Evolutionary conservation across 306 rosid species (phyloP), one percentile per base, ranked within the genome.

Genomic region (Pueraria montana): DNA sequence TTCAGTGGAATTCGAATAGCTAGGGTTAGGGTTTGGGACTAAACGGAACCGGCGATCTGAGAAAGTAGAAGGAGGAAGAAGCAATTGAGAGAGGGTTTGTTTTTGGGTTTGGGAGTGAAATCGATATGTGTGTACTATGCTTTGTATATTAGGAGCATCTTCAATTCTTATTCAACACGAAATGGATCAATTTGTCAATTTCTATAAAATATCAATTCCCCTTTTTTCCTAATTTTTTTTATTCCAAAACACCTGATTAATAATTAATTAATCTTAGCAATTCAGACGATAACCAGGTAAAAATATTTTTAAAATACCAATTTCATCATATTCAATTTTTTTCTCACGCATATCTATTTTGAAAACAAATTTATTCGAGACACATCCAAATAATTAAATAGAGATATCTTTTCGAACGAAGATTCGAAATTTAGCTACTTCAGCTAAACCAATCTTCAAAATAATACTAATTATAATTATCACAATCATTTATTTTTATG

Each of bases 11-110:
- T 6, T 38, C 43, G 43, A 10, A 11, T 77, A 78, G 85, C 50
- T 87, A 79, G 79, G 86, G 80, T 27, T 84, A 30, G 77, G 71
- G 55, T 27, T 79, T 73, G 77, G 84, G 72, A 64, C 56, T 79
- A 7, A 24, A 62, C 38, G 36, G 72, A 58, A 30, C 0, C 5
- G 11, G 58, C 67, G 87, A 84, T 80, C 81, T 84, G 16, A 34
- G 67, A 49, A 56, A 7, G 45, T 27, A 3, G 48, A 61, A 61
- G 4, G 21, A 63, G 2, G 30, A 56, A 66, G 84, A 78, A 77
- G 61, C 27, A 76, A 63, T 2, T 23, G 75, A 56, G 21, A 43
- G 23, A 74, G 74, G 74, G 78, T 58, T 61, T 61, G 67, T n/a
- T 20, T n/a, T 64, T 63, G 73, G 73, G 72, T 56, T 26, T 61